Base-by-base conservation (phyloP, 1,139 yeast species). In the Tardiomyces blankii region DNA sequence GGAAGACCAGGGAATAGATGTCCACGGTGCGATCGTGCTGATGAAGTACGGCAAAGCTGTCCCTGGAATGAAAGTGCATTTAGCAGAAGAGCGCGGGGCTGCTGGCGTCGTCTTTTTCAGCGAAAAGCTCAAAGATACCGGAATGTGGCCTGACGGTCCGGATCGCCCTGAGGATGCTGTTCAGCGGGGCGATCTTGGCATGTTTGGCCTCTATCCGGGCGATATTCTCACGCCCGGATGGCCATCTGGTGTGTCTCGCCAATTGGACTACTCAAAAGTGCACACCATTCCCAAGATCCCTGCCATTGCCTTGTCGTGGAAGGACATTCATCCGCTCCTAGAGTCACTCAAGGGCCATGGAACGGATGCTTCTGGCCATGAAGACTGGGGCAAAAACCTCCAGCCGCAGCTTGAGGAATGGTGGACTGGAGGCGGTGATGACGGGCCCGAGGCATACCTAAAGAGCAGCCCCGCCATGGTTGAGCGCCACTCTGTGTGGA, bases 191-290 rank as follows among this genome's bases (percentile, higher is more conserved):
- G 73, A 84, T 48, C 84, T 83, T 2, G 94, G 82, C 0, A 68
- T 80, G 38, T 70, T 82, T 0, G 78, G 85, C 48, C 67, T 70
- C 48, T 74, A 77, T 48, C 78, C 93, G 0, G 97, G 97, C 2
- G 94, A 87, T 60, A 75, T 86, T 2, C 63, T 85, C 19, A 74
- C 83, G 1, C 94, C 95, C 0, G 95, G 93, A 0, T 81, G 85
- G 82, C 69, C 82, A 0, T 67, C 81, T 2, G 65, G 68, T n/a
- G 50, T 58, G 18, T 50, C 56, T 12, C 51, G 61, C 14, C 60
- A 56, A 33, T 68, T 78, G 67, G 65, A 69, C 12, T 68, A 74
- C 28, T 77, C 87, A 0, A 65, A 66, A 14, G 68, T 75, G 40
- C 25, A 7, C 7, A 21, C 25, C 7, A 69, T 85, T 2, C 83